Base-by-base conservation (phyloP, 2,329 filamentous ascomycete species). In the Colletotrichum destructivum region DNA sequence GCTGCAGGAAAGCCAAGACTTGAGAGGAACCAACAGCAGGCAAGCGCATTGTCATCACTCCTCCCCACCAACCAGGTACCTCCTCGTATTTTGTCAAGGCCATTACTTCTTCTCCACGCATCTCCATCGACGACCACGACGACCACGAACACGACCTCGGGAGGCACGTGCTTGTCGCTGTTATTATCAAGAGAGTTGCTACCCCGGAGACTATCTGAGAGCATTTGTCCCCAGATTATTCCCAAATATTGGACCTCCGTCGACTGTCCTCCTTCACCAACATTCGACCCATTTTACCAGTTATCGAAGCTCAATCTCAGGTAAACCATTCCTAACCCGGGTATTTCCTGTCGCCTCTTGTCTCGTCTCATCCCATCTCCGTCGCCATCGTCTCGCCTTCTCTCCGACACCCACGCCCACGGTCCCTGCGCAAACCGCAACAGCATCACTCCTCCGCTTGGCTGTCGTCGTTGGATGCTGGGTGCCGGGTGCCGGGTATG, bases 301-400 rank as follows among this genome's bases (percentile, higher is more conserved):
- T 18, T 35, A 21, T 59, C 38, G 55, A 52, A 26, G 49, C 13
- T 15, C 23, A 9, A 31, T n/a, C 11, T 44, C 40, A 46, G 31
- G 26, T 26, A 18, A 15, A 31, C 44, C 38, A 15, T 35, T 61
- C 57, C 18, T 11, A 23, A 13, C n/a, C 26, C 21, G 18, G 44
- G 59, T 40, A 56, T 15, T 42, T 71, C 64, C 56, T 52, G 59
- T 69, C 69, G 44, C 59, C 31, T 31, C 31, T 31, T 31, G 68
- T 62, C 63, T 51, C 63, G 52, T 68, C 69, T 69, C 69, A 55
- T 71, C 69, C 46, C 69, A 63, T 68, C 69, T 71, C 42, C 35
- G 35, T 56, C 44, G 31, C 35, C 69, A 21, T 68, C 69, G 64
- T 71, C 69, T 71, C 68, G 49, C 64, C 49, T 62, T 55, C 18